Base-by-base conservation (phyloP, 2,329 filamentous ascomycete species). In the Ceratocystis smalleyi region DNA sequence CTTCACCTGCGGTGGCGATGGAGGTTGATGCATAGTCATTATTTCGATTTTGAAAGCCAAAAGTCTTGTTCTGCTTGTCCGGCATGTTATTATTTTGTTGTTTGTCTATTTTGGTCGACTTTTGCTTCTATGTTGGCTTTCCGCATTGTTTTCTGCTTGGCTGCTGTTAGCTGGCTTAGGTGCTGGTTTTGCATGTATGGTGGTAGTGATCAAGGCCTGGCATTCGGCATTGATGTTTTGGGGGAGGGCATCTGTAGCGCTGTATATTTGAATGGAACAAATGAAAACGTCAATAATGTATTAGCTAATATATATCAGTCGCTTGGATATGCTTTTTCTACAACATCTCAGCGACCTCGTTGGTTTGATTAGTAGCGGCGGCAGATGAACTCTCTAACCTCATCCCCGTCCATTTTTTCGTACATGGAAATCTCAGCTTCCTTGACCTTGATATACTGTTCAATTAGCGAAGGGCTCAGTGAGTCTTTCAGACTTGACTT, bases 371-470 rank as follows among this genome's bases (percentile, higher is more conserved):
- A 84, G 69, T 89, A 89, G 68, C 85, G 75, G 70, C 87, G 83
- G 67, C 88, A 78, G 64, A 88, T 72, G 82, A 85, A 89, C 15
- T 75, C 72, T 68, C 77, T 77, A 61, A 78, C 77, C 66, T 79
- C 73, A 2, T 74, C 72, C 3, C 75, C 73, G 0, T 68, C 69
- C 79, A 88, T 82, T 1, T 70, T 70, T 8, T 71, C 72, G 65
- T 84, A 69, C 69, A 83, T 73, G 22, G 74, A 73, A 67, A 78
- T 71, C 74, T 89, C 86, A 1, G 74, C 78, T 66, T 75, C 75
- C 75, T 89, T 89, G 67, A 86, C 76, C 0, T 71, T 71, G 1
- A 81, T 54, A 69, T 86, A 89, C 59, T 81, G 76, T 40, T 77
- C 71, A 4, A 87, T 79, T 19, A 86, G 69, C 2, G 77, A 75